Evolutionary conservation across 208 protist genomes (phyloP).

Genomic region (Crithidia bombi): DNA sequence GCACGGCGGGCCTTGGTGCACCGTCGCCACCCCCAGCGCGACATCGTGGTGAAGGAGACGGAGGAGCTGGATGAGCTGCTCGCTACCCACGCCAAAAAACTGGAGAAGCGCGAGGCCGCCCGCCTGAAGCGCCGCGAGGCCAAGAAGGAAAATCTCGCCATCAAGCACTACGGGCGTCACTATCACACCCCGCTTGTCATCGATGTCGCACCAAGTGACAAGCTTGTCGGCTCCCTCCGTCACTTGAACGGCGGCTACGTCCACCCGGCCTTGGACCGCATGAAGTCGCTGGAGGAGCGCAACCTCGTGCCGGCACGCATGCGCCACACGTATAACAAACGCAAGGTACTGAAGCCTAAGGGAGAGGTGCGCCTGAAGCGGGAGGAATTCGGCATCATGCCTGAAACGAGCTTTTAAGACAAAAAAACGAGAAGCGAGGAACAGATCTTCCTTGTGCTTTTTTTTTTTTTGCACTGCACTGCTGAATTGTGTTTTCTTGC

Average conservation of each 20-base stretch:
- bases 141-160: constrained; percentile 59
- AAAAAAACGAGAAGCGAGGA: neutral
- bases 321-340: constrained; percentile 89
- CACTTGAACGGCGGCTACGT: constrained; percentile 76
- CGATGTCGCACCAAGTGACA: constrained; percentile 72
- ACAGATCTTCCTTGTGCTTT: no score
- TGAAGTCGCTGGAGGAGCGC: constrained; percentile 92
- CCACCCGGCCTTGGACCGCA: constrained; percentile 79
- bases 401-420: constrained; percentile 77
- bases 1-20: constrained; percentile 54
- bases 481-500: neutral
- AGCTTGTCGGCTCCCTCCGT: constrained; percentile 83
- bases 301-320: constrained; percentile 88
- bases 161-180: constrained; percentile 88
- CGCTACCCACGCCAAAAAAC: constrained; percentile 34
- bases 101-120: constrained; percentile 45
- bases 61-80: constrained; percentile 66
- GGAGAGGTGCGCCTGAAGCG: constrained; percentile 84
- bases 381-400: constrained; percentile 80
- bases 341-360: constrained; percentile 89
- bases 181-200: constrained; percentile 79
- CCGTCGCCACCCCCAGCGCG: constrained; percentile 80
- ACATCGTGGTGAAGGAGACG: constrained; percentile 50
- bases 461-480: neutral
- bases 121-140: constrained; percentile 50